Percentiles rank a stretch among this genome's conserved stretches.
Evolutionary conservation across 495 filamentous ascomycete genomes (phyloP).

Genomic region (Pseudevernia furfuracea): DNA sequence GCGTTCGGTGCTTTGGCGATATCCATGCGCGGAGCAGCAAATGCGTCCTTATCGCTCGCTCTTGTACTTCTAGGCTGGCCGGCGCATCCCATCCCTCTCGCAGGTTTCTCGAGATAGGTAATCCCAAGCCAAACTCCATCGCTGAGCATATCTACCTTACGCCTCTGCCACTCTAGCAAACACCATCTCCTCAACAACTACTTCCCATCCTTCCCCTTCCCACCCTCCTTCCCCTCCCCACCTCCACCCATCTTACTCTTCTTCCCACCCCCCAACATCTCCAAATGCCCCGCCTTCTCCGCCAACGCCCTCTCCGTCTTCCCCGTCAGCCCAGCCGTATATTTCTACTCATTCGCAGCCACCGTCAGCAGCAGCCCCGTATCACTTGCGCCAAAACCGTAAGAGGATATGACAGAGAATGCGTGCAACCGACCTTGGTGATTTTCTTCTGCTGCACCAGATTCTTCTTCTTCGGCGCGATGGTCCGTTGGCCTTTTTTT

Average conservation of each 20-base stretch:
- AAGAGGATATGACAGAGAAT: too few species aligned
- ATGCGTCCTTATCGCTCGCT: background rate
- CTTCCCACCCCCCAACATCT: slow-evolving; percentile 26
- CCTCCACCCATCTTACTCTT: slow-evolving; percentile 14
- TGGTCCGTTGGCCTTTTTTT: slow-evolving; percentile 52
- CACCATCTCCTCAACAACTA: background rate
- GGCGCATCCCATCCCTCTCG: background rate
- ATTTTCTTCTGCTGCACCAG: slow-evolving; percentile 54
- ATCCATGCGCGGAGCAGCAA: background rate
- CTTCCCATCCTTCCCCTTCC: background rate
- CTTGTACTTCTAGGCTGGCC: slow-evolving; percentile 2
- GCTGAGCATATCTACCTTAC: background rate
- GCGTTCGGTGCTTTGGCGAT: slow-evolving; percentile 1
- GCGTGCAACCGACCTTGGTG: slow-evolving; percentile 46
- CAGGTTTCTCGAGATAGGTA: background rate
- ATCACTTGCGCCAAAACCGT: too few species aligned
- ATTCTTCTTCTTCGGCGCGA: slow-evolving; percentile 60
- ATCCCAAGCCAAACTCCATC: background rate
- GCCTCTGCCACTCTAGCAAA: background rate
- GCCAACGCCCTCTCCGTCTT: slow-evolving; percentile 62
- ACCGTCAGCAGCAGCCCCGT: background rate
- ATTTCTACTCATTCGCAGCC: slow-evolving; percentile 42
- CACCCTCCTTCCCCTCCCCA: slow-evolving; percentile 11
- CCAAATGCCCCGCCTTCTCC: slow-evolving; percentile 57
- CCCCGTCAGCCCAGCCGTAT: slow-evolving; percentile 50